phyloP scores from a whole-genome alignment of 2,329 filamentous ascomycete genomes.

The Cytospora leucostoma region DNA sequence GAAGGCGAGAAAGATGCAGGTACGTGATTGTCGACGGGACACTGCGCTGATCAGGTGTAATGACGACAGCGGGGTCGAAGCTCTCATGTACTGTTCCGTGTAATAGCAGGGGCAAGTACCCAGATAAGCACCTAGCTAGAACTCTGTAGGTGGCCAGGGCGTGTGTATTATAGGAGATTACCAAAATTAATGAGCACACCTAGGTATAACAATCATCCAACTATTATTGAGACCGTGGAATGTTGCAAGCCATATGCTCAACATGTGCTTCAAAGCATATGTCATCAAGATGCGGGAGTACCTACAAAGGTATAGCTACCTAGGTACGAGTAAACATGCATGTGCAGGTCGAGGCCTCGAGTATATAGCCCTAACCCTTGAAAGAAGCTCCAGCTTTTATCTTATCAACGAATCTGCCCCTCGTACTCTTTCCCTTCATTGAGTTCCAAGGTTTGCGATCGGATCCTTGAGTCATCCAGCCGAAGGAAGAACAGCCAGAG shows the following conservation, averaged over 20 bases:
- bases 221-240: not conserved
- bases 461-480: constrained; percentile 26
- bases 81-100: not conserved
- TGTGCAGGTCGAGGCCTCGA: too few relatives aligned
- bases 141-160: too few relatives aligned
- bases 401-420: constrained; percentile 24
- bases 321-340: too few relatives aligned
- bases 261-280: not conserved
- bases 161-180: too few relatives aligned
- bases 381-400: constrained; percentile 12
- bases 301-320: too few relatives aligned
- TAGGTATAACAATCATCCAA: too few relatives aligned
- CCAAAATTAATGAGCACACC: too few relatives aligned
- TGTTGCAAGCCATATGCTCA: not conserved
- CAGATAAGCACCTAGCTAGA: not conserved
- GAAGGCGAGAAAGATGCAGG: not conserved
- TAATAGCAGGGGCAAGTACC: constrained; percentile 15
- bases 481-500: not conserved
- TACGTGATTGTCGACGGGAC: not conserved
- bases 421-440: not conserved
- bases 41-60: not conserved
- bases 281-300: too few relatives aligned
- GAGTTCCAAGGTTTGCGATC: constrained; percentile 12
- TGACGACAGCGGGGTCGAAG: constrained; percentile 26
- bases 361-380: constrained; percentile 1